phyloP scores from a whole-genome alignment of 78 protist species.

The Speleostelium caveatum region DNA sequence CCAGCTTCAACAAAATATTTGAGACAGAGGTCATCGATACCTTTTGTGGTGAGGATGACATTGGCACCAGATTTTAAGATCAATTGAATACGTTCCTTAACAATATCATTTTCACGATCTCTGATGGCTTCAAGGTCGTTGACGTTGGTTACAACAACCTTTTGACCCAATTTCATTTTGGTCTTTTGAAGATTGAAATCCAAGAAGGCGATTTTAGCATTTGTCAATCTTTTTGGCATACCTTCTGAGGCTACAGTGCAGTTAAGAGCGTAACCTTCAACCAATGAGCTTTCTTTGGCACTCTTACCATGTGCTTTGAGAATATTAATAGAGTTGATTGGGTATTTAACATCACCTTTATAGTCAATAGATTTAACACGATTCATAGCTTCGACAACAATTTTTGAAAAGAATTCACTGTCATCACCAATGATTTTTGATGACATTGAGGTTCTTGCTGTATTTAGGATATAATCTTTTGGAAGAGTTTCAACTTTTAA shows the following conservation, averaged over 20 bases:
- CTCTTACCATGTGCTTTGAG: constrained; percentile 97
- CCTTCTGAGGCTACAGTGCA: constrained; percentile 94
- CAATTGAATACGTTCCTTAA: constrained; percentile 83
- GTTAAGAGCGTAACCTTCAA: constrained; percentile 97
- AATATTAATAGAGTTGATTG: constrained; percentile 94
- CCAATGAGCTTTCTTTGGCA: constrained; percentile 86
- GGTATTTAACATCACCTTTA: constrained; percentile 92
- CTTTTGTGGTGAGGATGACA: constrained; percentile 98
- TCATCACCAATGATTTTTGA: constrained; percentile 96
- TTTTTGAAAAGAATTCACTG: constrained; percentile 94
- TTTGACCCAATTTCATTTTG: constrained; percentile 91
- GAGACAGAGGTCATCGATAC: constrained; percentile 96
- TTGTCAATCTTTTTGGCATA: constrained; percentile 92
- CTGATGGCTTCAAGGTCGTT: constrained; percentile 92
- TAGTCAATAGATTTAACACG: constrained; percentile 90
- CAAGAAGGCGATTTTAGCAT: constrained; percentile 98
- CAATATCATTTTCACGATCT: constrained; percentile 75
- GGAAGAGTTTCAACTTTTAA: constrained; percentile 87
- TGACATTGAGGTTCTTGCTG: constrained; percentile 98
- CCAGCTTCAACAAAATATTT: constrained; percentile 97
- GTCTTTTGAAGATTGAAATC: constrained; percentile 95
- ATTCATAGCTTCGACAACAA: constrained; percentile 95
- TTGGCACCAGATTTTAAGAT: constrained; percentile 98
- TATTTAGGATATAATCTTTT: constrained; percentile 92
- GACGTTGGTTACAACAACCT: constrained; percentile 95